Conservation (phyloP, 192 early-diverging fungal species). For the Mortierella alpina region DNA sequence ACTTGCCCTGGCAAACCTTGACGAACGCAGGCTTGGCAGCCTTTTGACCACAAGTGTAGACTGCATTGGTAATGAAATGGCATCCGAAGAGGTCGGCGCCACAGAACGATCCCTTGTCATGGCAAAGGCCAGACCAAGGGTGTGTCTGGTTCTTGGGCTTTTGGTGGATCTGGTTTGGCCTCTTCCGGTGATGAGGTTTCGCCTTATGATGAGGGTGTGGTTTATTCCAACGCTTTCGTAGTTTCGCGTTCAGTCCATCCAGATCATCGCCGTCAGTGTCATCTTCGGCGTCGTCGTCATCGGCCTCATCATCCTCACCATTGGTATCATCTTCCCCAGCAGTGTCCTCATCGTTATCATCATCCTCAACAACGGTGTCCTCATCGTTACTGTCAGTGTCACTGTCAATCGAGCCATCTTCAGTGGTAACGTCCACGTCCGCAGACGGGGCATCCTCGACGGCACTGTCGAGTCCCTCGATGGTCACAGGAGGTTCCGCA, state of each 20-base stretch:
- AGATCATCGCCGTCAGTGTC: neutral
- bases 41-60: neutral
- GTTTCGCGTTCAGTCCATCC: neutral
- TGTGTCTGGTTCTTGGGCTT: neutral
- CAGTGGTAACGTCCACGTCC: neutral
- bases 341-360: neutral
- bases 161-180: neutral
- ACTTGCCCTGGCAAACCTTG: neutral
- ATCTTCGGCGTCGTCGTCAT: neutral
- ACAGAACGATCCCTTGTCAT: neutral
- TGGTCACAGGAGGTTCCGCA: neutral
- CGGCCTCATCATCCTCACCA: constrained; percentile 1
- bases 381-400: neutral
- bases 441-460: neutral
- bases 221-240: neutral
- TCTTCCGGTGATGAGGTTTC: neutral
- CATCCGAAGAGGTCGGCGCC: constrained; percentile 12
- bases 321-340: neutral
- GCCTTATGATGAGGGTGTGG: neutral
- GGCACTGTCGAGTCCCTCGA: neutral
- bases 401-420: neutral
- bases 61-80: neutral
- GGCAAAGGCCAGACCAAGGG: constrained; percentile 10
- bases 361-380: neutral
- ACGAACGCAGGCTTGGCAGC: neutral